These are phyloP conservation scores for Talaromyces liani DNA, from an alignment of 495 filamentous ascomycete species.

Conservation along the genomic window DNA sequence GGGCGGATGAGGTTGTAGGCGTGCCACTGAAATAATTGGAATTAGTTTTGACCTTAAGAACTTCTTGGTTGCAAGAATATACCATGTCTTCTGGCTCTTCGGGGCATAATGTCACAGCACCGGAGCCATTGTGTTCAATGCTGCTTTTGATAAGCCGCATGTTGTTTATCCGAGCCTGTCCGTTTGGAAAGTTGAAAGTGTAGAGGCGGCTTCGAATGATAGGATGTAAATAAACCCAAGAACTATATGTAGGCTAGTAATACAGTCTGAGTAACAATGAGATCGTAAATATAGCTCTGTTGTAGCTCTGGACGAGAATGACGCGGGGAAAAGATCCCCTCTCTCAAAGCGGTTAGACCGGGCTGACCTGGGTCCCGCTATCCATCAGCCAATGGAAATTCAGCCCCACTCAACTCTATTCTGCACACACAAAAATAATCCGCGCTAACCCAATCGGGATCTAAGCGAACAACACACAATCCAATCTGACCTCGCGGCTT, in stretches of 20 bases:
- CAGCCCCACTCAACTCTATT: constrained; percentile 4
- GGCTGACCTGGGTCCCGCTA: background rate
- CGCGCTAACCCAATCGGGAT: constrained; percentile 3
- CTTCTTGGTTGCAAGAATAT: constrained; percentile 13
- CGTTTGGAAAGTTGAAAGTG: background rate
- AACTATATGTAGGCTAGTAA: too few relatives aligned
- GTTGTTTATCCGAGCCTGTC: background rate
- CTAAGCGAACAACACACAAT: constrained; percentile 11
- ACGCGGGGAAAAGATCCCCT: constrained; percentile 7
- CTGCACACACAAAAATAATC: background rate
- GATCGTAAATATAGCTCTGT: background rate
- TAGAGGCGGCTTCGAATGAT: background rate
- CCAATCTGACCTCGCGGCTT: background rate
- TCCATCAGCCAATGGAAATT: background rate
- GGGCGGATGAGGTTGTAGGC: constrained; percentile 88
- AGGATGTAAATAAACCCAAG: background rate
- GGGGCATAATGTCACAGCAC: constrained; percentile 71
- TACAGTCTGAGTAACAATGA: too few relatives aligned
- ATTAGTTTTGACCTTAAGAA: background rate
- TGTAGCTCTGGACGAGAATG: background rate
- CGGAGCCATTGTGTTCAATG: constrained; percentile 70
- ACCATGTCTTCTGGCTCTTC: constrained; percentile 97
- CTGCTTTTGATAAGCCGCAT: constrained; percentile 70
- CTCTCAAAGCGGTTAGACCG: constrained; percentile 3
- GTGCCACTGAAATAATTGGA: constrained; percentile 62